Evolutionary conservation across 805 yeast species (phyloP).

Genomic region (Cyberlindnera euphorbiiphila): DNA sequence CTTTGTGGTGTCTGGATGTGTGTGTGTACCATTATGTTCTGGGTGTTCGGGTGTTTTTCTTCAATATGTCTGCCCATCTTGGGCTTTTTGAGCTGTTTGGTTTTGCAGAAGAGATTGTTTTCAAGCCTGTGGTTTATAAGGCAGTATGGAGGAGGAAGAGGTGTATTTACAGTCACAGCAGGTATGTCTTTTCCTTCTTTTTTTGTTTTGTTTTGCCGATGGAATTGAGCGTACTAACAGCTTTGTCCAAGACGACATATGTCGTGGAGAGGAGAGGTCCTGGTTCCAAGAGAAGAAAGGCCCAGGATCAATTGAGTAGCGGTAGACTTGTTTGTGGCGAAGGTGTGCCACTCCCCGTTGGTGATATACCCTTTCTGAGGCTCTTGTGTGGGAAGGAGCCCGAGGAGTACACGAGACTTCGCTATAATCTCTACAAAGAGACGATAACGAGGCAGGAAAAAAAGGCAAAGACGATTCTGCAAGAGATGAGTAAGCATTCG

Average conservation of each 20-base stretch:
- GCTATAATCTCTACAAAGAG: slow-evolving; percentile 17
- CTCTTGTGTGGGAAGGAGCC: slow-evolving; percentile 22
- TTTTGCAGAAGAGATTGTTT: background rate
- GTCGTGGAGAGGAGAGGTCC: slow-evolving; percentile 8
- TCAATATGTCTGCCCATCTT: background rate
- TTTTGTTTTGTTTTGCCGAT: background rate
- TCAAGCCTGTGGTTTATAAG: no score
- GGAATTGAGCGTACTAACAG: slow-evolving; percentile 1
- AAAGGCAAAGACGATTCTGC: slow-evolving; percentile 14
- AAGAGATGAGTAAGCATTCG: slow-evolving; percentile 16
- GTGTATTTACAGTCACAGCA: slow-evolving; percentile 17
- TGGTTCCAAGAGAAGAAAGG: slow-evolving; percentile 9
- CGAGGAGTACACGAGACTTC: slow-evolving; percentile 10
- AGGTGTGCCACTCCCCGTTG: slow-evolving; percentile 9
- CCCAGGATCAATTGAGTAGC: background rate
- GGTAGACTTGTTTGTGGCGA: slow-evolving; percentile 14
- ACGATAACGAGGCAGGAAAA: slow-evolving; percentile 16
- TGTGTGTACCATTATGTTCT: background rate
- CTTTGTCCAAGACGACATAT: slow-evolving; percentile 21
- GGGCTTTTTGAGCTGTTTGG: background rate
- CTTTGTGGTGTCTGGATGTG: slow-evolving; percentile 1
- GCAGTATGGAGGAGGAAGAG: background rate
- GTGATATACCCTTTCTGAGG: slow-evolving; percentile 15
- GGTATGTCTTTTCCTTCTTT: slow-evolving; percentile 11
- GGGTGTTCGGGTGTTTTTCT: background rate